Percentiles rank a stretch among this genome's conserved stretches.
phyloP scores from a whole-genome alignment of 768 basidiomycete genomes.

The Dacryopinax spathularia region DNA sequence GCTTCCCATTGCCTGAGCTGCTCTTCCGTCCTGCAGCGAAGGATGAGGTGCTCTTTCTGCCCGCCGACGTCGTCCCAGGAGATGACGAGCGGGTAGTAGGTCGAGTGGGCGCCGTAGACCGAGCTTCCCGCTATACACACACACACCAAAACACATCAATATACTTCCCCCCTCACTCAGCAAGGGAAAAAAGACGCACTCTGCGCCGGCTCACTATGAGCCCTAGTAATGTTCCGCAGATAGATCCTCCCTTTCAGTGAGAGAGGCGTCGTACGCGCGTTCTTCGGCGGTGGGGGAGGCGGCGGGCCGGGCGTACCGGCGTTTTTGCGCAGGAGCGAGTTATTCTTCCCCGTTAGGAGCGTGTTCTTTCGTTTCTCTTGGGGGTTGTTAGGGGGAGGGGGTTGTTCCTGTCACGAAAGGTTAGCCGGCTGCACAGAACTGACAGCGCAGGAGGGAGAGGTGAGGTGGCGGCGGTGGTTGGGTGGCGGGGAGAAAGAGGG shows the following conservation, averaged over 20 bases:
- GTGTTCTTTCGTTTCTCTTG: neutral
- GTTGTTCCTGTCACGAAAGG: neutral
- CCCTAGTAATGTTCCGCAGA: constrained; percentile 85
- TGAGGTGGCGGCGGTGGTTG: no score
- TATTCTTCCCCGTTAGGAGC: constrained; percentile 48
- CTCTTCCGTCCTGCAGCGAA: constrained; percentile 85
- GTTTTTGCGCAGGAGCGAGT: constrained; percentile 81
- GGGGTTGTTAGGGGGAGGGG: neutral
- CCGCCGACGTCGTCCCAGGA: constrained; percentile 82
- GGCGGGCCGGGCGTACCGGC: constrained; percentile 23
- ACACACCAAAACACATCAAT: no score
- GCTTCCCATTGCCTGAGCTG: constrained; percentile 87
- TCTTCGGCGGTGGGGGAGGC: constrained; percentile 41
- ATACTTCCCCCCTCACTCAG: neutral
- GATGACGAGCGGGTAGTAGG: constrained; percentile 62
- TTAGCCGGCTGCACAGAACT: neutral
- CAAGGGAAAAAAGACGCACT: constrained; percentile 34
- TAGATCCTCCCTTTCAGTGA: constrained; percentile 94
- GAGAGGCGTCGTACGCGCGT: constrained; percentile 41
- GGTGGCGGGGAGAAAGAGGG: no score
- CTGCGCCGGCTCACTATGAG: constrained; percentile 34
- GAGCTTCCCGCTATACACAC: constrained; percentile 2
- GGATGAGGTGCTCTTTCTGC: constrained; percentile 71
- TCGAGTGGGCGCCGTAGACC: neutral
- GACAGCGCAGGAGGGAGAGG: no score